Conservation (phyloP, 2,329 filamentous ascomycete genomes). For the Emmonsia crescens region DNA sequence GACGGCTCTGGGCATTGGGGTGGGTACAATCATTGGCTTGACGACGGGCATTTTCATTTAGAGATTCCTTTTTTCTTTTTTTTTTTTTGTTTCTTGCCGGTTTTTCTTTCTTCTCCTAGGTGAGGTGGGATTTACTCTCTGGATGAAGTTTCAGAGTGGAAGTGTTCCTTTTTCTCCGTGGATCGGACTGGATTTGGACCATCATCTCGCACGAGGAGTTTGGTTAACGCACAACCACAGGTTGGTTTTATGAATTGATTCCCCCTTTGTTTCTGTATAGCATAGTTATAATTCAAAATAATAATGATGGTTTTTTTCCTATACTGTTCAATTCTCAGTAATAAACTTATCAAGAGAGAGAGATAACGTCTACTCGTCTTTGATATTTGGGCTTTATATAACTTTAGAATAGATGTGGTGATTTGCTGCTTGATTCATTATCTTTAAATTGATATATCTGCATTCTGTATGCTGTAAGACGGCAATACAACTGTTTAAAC, state of each 20-base stretch:
- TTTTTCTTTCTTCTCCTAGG: background rate
- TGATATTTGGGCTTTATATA: no score
- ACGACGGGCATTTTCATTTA: slow-evolving; percentile 2
- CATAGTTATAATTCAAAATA: background rate
- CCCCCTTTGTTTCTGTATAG: background rate
- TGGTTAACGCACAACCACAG: background rate
- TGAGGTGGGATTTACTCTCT: background rate
- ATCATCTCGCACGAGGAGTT: background rate
- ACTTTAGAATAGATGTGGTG: no score
- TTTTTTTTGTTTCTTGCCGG: background rate
- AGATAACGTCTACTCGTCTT: no score
- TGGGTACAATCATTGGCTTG: background rate
- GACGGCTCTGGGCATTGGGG: slow-evolving; percentile 1
- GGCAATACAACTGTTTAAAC: no score
- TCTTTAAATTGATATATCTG: no score
- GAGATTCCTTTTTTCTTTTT: background rate
- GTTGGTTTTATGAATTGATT: background rate
- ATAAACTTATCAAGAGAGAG: no score
- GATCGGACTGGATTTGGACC: background rate
- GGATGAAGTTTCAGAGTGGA: background rate
- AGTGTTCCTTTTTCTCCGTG: background rate
- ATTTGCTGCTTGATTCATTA: no score
- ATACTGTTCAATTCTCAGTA: background rate
- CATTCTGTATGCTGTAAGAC: no score
- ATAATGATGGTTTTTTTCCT: background rate